Conservation (phyloP, 768 basidiomycete species). For the Termitomyces sp. region DNA sequence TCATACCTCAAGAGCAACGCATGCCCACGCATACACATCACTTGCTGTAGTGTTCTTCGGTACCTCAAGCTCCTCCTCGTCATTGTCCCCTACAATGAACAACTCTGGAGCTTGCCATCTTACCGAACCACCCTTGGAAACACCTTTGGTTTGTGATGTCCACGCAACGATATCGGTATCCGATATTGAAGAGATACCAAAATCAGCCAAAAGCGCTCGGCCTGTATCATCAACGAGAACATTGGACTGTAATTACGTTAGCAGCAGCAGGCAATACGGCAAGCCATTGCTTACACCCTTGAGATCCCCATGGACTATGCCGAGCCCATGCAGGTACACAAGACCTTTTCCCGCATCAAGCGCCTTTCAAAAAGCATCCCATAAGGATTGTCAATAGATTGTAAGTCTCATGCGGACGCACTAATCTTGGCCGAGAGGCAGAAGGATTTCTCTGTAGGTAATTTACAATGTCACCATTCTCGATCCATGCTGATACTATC, state of each 20-base stretch:
- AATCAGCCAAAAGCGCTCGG: neutral
- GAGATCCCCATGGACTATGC: constrained; percentile 6
- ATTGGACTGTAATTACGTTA: neutral
- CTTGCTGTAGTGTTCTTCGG: neutral
- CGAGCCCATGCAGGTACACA: neutral
- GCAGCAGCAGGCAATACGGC: neutral
- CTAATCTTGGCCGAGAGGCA: constrained; percentile 5
- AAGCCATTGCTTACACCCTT: constrained; percentile 2
- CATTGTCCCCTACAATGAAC: neutral
- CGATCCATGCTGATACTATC: constrained; percentile 18
- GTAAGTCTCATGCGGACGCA: neutral
- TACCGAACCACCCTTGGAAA: neutral
- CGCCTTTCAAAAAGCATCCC: neutral
- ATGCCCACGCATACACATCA: neutral
- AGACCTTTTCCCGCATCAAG: constrained; percentile 2
- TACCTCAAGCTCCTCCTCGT: neutral
- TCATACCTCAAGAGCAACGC: neutral
- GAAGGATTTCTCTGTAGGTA: neutral
- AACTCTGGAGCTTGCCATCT: neutral
- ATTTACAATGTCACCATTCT: constrained; percentile 2
- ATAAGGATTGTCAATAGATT: neutral
- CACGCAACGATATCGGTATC: neutral
- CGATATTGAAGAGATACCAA: neutral
- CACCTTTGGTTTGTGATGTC: neutral
- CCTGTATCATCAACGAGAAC: neutral